phyloP scores from a whole-genome alignment of 495 filamentous ascomycete species.

The Neurospora africana region DNA sequence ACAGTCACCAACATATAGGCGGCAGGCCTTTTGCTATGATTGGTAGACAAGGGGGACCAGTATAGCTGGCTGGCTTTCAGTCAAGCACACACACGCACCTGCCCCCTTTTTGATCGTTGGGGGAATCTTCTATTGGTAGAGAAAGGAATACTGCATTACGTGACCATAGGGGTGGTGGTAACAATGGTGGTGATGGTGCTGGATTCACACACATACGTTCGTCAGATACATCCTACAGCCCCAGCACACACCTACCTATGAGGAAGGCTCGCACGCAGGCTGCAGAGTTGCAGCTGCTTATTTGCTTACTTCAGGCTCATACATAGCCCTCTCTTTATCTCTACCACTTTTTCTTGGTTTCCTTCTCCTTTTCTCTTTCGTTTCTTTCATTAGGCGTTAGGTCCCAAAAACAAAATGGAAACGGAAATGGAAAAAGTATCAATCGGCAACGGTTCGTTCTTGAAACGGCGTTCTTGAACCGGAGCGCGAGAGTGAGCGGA shows the following conservation, averaged over 20 bases:
- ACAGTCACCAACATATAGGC: background rate
- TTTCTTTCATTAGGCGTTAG: background rate
- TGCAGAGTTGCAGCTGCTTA: background rate
- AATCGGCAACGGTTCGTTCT: background rate
- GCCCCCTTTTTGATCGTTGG: background rate
- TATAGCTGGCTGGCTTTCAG: background rate
- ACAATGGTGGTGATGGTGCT: background rate
- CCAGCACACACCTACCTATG: no score
- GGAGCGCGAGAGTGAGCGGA: background rate
- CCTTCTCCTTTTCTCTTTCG: background rate
- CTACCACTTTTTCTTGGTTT: background rate
- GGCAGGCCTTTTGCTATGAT: background rate
- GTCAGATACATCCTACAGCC: background rate
- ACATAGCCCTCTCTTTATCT: background rate
- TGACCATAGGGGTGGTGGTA: background rate
- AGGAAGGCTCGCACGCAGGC: no score
- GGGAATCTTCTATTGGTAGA: background rate
- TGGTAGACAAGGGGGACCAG: background rate
- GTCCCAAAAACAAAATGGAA: background rate
- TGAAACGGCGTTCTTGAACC: background rate
- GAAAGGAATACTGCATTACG: background rate
- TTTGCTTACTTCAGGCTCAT: background rate
- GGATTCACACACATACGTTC: background rate
- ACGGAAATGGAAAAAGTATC: background rate
- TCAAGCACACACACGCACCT: background rate